A percentile compares a stretch with the other conserved stretches of the same genome.
These are phyloP conservation scores for Miamiensis avidus DNA, from an alignment of 169 alveolate species.

Conservation along the genomic window DNA sequence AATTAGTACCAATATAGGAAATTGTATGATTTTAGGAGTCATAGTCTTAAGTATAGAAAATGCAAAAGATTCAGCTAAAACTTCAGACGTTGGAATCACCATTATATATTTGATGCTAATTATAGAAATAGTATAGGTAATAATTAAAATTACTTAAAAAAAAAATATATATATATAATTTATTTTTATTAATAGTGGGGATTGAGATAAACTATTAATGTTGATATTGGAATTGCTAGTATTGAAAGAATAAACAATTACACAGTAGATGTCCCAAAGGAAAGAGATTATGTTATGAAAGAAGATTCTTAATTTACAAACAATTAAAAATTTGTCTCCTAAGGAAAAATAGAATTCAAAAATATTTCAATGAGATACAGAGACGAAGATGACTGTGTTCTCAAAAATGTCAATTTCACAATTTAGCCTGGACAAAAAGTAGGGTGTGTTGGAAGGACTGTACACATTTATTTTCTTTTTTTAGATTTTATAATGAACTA, in stretches of 20 bases:
- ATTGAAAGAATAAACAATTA: conserved; percentile 17
- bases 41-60: background rate
- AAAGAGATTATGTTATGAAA: conserved; percentile 5
- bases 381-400: conserved; percentile 71
- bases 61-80: background rate
- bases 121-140: background rate
- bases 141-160: background rate
- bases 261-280: background rate
- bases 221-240: conserved; percentile 5
- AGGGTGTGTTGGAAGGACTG: conserved; percentile 88
- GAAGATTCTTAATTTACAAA: conserved; percentile 1
- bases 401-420: conserved; percentile 58
- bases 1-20: background rate
- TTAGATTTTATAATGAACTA: too few relatives aligned
- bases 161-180: background rate
- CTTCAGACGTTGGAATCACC: background rate
- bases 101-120: conserved; percentile 2
- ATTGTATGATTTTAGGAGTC: conserved; percentile 8
- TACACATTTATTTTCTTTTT: background rate
- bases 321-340: conserved; percentile 48
- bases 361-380: conserved; percentile 71
- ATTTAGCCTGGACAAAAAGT: conserved; percentile 75
- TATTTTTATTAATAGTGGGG: conserved; percentile 22
- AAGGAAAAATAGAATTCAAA: conserved; percentile 68
- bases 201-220: conserved; percentile 10